A percentile compares a stretch with the other conserved stretches of the same genome.
phyloP scores from a whole-genome alignment of 2,329 filamentous ascomycete genomes.

The Myriosclerotinia scirpicola region DNA sequence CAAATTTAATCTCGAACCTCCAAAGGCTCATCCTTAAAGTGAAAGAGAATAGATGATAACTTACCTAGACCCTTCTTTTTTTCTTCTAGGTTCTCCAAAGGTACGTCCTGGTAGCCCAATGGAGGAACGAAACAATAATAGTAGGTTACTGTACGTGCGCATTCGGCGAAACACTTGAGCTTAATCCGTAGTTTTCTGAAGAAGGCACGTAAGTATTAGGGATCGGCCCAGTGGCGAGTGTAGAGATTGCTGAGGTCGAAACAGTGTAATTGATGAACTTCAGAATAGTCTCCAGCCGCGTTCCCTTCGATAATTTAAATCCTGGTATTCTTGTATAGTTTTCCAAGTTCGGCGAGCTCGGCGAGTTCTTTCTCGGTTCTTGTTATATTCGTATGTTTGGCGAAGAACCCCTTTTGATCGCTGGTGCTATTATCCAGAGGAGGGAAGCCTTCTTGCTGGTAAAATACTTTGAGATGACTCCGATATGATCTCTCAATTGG shows the following conservation, averaged over 20 bases:
- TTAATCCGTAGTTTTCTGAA: neutral
- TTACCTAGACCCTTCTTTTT: neutral
- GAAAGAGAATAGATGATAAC: neutral
- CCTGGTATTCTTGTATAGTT: too few relatives aligned
- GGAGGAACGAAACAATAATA: neutral
- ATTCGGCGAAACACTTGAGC: neutral
- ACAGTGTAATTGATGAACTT: neutral
- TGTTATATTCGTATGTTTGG: too few relatives aligned
- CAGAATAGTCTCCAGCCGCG: too few relatives aligned
- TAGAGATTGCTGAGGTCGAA: neutral
- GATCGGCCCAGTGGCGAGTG: fast-evolving
- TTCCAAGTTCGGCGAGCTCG: too few relatives aligned
- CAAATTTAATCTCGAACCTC: neutral
- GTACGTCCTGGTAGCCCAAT: neutral
- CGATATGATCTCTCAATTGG: neutral
- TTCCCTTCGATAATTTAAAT: too few relatives aligned
- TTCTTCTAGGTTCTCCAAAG: neutral
- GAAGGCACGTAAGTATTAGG: neutral
- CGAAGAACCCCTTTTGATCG: too few relatives aligned
- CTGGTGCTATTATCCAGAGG: too few relatives aligned
- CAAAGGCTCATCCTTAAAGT: neutral
- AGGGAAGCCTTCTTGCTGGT: neutral
- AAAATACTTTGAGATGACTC: neutral
- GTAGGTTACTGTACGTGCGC: neutral
- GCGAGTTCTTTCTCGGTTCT: too few relatives aligned